Base-by-base conservation (phyloP, 768 basidiomycete genomes). In the Tulasnella sp. region DNA sequence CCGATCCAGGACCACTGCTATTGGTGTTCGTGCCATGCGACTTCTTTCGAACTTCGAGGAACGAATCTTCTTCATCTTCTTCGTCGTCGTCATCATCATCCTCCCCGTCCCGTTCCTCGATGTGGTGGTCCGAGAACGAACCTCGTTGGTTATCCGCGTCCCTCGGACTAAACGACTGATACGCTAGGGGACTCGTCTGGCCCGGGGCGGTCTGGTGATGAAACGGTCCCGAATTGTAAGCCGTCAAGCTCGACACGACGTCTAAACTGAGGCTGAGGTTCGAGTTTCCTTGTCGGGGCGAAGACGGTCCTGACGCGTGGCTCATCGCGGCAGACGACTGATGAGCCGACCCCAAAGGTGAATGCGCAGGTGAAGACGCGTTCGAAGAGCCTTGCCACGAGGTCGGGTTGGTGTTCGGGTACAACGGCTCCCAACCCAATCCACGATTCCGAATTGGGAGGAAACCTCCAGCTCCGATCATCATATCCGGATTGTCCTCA, bases 31-130 rank as follows among this genome's bases (percentile, higher is more conserved):
- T 16, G 18, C 76, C 76, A 77, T 48, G 76, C 34, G 46, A 44
- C 46, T 56, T 62, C 56, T 77, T 77, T 34, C 71, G 75, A 42
- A 79, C 74, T 39, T 79, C 73, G 3, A 79, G 48, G 39, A 75
- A 79, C 74, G 77, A 76, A 39, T 80, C 48, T 76, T 80, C 48
- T 76, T 80, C 79, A 24, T 80, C 79, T 12, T 80, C 78, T 14
- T 77, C 76, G 19, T 77, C 76, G 19, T 79, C 77, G 8, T 78
- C 77, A 31, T 78, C 62, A 2, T 78, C 77, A 31, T 71, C 78
- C 9, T 79, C 78, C 9, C 71, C 78, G 18, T 58, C 78, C 39
- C 52, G 39, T 68, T 78, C 78, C 19, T 79, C 78, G 36, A 39
- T 52, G 21, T 72, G 39, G 21, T 72, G 39, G 19, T 79, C 78